Conservation (phyloP, 1,284 basidiomycete genomes). For the Sanghuangporus sanghuang region DNA sequence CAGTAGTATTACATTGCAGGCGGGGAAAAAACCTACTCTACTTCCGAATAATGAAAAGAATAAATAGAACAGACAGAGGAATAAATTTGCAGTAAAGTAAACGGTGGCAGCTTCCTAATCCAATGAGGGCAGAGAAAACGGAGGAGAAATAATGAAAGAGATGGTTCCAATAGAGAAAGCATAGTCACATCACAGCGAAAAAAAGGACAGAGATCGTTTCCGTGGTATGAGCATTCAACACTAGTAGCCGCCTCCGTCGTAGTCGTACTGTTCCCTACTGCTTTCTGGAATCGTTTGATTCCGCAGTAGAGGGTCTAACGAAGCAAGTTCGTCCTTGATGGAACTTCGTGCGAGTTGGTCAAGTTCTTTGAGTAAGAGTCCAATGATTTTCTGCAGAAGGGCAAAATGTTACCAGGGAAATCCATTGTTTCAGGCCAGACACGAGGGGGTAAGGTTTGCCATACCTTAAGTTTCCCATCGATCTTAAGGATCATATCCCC, state of each 20-base stretch:
- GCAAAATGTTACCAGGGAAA: too few species aligned
- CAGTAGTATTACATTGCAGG: too few species aligned
- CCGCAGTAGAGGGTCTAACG: slow-evolving; percentile 69
- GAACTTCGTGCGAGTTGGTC: slow-evolving; percentile 73
- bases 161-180: not conserved
- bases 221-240: not conserved
- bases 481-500: slow-evolving; percentile 75
- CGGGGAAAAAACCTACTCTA: too few species aligned
- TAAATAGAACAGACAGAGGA: too few species aligned
- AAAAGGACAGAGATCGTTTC: not conserved
- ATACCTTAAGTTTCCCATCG: slow-evolving; percentile 76
- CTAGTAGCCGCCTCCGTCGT: slow-evolving; percentile 25
- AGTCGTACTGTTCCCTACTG: slow-evolving; percentile 40
- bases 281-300: slow-evolving; percentile 41
- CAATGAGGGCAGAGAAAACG: too few species aligned
- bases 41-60: too few species aligned
- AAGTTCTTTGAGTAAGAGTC: slow-evolving; percentile 71
- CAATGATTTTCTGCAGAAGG: slow-evolving; percentile 66
- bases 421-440: not conserved
- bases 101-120: too few species aligned
- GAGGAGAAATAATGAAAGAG: too few species aligned
- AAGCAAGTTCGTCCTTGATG: slow-evolving; percentile 77
- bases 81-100: too few species aligned
- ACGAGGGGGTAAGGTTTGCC: slow-evolving; percentile 22
- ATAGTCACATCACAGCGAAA: not conserved